A percentile compares a stretch with the other conserved stretches of the same genome.
phyloP scores from a whole-genome alignment of 2,329 filamentous ascomycete species.

The Talaromyces sp. region DNA sequence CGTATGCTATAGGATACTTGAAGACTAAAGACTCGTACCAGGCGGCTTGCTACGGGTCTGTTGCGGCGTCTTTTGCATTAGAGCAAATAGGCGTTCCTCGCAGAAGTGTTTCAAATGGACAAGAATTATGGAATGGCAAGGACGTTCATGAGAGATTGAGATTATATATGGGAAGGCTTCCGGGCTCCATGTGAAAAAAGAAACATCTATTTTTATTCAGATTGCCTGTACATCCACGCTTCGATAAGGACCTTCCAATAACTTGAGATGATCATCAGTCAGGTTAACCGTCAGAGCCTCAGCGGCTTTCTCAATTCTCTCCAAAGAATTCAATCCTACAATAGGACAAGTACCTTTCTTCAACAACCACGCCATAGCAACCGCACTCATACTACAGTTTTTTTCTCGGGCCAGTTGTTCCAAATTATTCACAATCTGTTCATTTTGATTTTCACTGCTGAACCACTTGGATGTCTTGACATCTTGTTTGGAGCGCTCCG shows the following conservation, averaged over 20 bases:
- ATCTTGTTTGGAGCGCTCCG: conserved; percentile 20
- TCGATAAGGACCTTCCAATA: conserved; percentile 5
- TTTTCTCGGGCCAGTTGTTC: conserved; percentile 19
- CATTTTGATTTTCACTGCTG: conserved; percentile 19
- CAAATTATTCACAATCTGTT: conserved; percentile 21
- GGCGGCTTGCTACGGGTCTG: conserved; percentile 31
- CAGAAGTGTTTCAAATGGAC: not conserved
- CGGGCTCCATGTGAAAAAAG: not conserved
- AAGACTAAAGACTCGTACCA: conserved; percentile 22
- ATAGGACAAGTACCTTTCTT: conserved; percentile 23
- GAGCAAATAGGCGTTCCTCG: conserved; percentile 13
- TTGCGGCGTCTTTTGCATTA: conserved; percentile 32
- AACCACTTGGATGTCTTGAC: conserved; percentile 20
- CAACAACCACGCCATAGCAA: conserved; percentile 26
- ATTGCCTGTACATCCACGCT: conserved; percentile 7
- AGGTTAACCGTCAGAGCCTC: not conserved
- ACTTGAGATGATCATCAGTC: not conserved
- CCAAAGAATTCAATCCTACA: conserved; percentile 24
- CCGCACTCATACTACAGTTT: conserved; percentile 22
- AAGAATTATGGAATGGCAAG: not conserved
- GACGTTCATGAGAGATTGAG: not conserved
- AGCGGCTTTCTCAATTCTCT: conserved; percentile 20
- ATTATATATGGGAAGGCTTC: not conserved
- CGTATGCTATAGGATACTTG: conserved; percentile 27
- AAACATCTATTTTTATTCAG: not conserved